A percentile compares a stretch with the other conserved stretches of the same genome.
Conservation (phyloP, 495 filamentous ascomycete genomes). For the Neurospora tetrasperma region DNA sequence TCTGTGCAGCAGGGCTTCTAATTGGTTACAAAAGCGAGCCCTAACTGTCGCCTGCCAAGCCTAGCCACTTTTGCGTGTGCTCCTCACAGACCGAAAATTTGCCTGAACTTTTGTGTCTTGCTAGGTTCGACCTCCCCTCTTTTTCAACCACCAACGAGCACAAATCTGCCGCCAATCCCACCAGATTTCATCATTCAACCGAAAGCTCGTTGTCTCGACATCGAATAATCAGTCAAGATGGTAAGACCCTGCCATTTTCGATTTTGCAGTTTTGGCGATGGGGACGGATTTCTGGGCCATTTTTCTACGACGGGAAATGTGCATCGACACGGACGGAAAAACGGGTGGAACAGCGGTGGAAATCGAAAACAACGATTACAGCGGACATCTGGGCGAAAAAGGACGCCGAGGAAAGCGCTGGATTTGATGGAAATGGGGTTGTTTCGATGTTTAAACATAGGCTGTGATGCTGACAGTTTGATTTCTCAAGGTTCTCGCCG, state of each 20-base stretch:
- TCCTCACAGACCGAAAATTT: conserved; percentile 29
- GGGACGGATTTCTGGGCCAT: background rate
- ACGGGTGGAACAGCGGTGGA: background rate
- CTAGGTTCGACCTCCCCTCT: conserved; percentile 24
- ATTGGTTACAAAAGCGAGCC: conserved; percentile 22
- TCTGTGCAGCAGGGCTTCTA: conserved; percentile 7
- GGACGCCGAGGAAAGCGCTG: background rate
- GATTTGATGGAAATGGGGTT: background rate
- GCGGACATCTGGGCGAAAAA: background rate
- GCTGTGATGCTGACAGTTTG: conserved; percentile 28
- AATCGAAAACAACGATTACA: background rate
- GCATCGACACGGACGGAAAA: background rate
- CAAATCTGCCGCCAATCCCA: conserved; percentile 33
- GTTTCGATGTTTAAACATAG: background rate
- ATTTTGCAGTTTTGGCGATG: conserved; percentile 9
- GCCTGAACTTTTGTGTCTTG: conserved; percentile 21
- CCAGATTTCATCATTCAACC: conserved; percentile 36
- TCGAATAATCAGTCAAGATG: conserved; percentile 45
- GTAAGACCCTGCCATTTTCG: conserved; percentile 33
- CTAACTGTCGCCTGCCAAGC: conserved; percentile 17
- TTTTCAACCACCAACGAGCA: conserved; percentile 31
- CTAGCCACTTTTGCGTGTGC: conserved; percentile 20
- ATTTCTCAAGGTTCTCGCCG: conserved; percentile 80
- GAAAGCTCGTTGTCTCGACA: conserved; percentile 35
- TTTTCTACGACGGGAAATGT: background rate